phyloP scores from a whole-genome alignment of 148 eudicot genomes.

The Cornus suecica region DNA sequence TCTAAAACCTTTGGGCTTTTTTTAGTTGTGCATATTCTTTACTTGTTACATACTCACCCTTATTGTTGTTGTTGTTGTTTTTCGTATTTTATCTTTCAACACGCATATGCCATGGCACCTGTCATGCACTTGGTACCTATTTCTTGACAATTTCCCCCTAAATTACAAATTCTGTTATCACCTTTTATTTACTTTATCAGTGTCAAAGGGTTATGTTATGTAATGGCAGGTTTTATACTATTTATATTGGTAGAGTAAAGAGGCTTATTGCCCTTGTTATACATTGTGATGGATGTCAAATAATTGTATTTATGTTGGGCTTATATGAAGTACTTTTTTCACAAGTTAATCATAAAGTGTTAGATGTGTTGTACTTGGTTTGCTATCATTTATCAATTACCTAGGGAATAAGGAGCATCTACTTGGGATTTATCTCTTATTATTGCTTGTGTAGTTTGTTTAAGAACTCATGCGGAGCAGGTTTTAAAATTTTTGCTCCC shows the following conservation, averaged over 20 bases:
- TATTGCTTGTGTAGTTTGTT: background rate
- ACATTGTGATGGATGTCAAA: background rate
- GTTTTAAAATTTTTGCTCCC: background rate
- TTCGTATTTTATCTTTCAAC: background rate
- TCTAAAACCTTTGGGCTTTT: background rate
- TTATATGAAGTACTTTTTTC: background rate
- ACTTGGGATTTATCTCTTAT: slow-evolving; percentile 1
- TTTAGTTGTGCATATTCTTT: background rate
- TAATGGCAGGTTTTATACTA: background rate
- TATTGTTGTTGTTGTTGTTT: too few species aligned
- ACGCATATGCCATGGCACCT: background rate
- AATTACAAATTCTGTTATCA: background rate
- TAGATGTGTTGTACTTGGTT: background rate
- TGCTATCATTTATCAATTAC: background rate
- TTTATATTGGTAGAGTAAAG: background rate
- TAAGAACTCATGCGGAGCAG: background rate
- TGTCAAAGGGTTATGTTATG: background rate
- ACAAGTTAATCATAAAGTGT: background rate
- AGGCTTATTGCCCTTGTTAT: background rate
- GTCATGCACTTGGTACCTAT: background rate
- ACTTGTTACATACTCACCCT: background rate
- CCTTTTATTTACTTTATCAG: background rate
- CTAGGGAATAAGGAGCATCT: background rate
- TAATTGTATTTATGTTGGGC: background rate
- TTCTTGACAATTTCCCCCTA: background rate